phyloP scores from a whole-genome alignment of 805 yeast species.

The Groenewaldozyma tartarivorans region DNA sequence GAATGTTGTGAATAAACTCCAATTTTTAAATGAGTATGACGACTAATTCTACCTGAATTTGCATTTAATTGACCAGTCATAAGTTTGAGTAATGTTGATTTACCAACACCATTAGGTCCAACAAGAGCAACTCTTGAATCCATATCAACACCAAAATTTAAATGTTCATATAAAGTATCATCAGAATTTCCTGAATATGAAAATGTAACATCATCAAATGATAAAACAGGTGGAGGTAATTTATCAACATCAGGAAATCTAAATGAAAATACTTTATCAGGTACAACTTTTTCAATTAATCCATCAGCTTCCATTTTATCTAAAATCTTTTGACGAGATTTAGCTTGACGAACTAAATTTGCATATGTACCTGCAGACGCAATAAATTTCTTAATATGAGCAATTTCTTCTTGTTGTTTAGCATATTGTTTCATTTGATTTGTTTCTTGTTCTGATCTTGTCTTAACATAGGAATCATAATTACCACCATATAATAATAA shows the following conservation, averaged over 20 bases:
- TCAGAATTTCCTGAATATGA: conserved; percentile 67
- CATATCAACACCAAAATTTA: conserved; percentile 98
- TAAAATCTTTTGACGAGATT: conserved; percentile 96
- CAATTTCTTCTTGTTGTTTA: conserved; percentile 98
- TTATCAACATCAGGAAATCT: conserved; percentile 92
- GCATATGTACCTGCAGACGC: conserved; percentile 99
- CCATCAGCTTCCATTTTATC: conserved; percentile 99
- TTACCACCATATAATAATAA: conserved; percentile 88
- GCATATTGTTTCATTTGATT: conserved; percentile 96
- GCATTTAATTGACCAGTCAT: conserved; percentile 93
- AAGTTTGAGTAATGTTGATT: conserved; percentile 87
- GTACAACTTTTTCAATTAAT: conserved; percentile 75
- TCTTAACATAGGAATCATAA: conserved; percentile 93
- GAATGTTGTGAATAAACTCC: conserved; percentile 99
- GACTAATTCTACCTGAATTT: conserved; percentile 89
- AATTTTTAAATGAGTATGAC: conserved; percentile 94
- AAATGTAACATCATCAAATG: conserved; percentile 91
- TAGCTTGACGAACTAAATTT: conserved; percentile 95
- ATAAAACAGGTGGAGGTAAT: conserved; percentile 96
- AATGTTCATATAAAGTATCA: conserved; percentile 78
- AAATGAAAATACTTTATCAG: conserved; percentile 90
- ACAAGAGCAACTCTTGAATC: conserved; percentile 96
- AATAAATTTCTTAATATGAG: conserved; percentile 95
- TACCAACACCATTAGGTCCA: conserved; percentile 99
- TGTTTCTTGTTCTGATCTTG: conserved; percentile 86